phyloP scores from a whole-genome alignment of 164 flowering plant genomes.

The Platanus orientalis region DNA sequence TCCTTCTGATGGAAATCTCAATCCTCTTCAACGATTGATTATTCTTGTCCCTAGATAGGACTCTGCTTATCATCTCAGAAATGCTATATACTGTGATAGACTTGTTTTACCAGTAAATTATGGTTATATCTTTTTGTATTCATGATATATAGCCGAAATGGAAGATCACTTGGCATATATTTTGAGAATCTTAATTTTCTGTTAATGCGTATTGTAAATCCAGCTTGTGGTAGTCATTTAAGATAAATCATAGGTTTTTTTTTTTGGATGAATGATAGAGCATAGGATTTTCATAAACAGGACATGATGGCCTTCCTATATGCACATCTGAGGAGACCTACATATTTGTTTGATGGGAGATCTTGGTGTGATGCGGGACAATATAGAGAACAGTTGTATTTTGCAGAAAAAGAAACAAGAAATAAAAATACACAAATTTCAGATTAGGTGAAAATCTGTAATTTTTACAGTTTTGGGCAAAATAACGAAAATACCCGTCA shows the following conservation, averaged over 20 bases:
- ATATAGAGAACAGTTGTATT: too few relatives aligned
- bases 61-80: not conserved
- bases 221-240: not conserved
- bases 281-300: not conserved
- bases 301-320: not conserved
- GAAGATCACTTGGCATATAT: not conserved
- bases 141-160: not conserved
- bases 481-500: too few relatives aligned
- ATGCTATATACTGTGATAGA: not conserved
- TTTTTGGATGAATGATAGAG: too few relatives aligned
- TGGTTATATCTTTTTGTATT: not conserved
- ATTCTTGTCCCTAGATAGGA: not conserved
- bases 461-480: too few relatives aligned
- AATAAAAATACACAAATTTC: too few relatives aligned
- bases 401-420: too few relatives aligned
- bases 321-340: slow-evolving; percentile 95
- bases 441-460: too few relatives aligned
- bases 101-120: not conserved
- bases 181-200: not conserved
- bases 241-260: too few relatives aligned
- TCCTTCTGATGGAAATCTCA: not conserved
- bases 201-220: not conserved
- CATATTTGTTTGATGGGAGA: slow-evolving; percentile 99
- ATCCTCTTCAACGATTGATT: not conserved
- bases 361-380: too few relatives aligned